Evolutionary conservation across 163 green algal species (phyloP), one percentile per base, ranked within the genome.

Genomic region (Trebouxiophyceae sp.): DNA sequence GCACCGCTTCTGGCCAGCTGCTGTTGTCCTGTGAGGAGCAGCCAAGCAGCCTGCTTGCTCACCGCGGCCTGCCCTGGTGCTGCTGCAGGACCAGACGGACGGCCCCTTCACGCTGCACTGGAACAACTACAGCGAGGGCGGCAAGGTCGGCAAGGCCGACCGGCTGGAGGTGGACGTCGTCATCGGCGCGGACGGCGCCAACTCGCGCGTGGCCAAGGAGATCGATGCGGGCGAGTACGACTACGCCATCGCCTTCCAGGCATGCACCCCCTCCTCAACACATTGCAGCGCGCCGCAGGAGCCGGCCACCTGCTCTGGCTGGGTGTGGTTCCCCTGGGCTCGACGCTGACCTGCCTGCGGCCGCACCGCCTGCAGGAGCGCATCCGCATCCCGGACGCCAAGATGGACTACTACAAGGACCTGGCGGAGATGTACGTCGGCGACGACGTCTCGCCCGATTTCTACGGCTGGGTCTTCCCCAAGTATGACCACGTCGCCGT

Each of bases 401-500:
- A 97, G 86, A 99, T 99, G 93, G 85, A 96, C 54, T 98, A 98
- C 86, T 99, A 99, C 77, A 93, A 97, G 82, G 87, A 96, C 81
- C 76, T 96, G 56, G 89, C 89, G 26, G 89, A 96, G 90, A 99
- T 96, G 96, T 99, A 99, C 69, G 93, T 99, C 23, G 93, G 93
- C 30, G 93, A 99, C 66, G 93, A 99, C 70, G 93, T 99, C 30
- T 97, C 91, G 22, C 93, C 93, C n/a, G 93, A 99, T 84, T 99
- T 99, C 80, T 99, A 99, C 70, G 93, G 93, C 79, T 98, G 92
- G 93, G 93, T 99, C 71, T 99, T 99, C 81, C 93, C 93, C 71
- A 99, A 99, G 87, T 99, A 97, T 71, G 93, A 98, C 85, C 93
- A 99, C 80, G 93, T 99, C 33, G 93, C 93, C 44, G 93, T 99